Conservation (phyloP, 2,329 filamentous ascomycete species). For the Fusarium sarcochroum region DNA sequence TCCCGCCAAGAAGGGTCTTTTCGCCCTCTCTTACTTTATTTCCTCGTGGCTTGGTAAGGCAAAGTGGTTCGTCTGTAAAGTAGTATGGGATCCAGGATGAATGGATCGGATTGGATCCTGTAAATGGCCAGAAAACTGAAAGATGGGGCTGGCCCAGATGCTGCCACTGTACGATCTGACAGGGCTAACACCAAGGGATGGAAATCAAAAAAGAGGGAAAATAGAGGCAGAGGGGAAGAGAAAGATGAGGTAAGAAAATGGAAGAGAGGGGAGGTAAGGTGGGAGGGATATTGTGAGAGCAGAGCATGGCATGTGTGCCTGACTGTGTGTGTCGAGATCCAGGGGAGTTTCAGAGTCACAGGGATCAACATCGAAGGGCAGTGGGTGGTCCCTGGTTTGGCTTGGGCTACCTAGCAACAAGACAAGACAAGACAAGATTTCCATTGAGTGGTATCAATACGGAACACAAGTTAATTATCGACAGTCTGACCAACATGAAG, state of each 20-base stretch:
- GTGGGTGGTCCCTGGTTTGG: conserved; percentile 28
- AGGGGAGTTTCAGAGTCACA: conserved; percentile 50
- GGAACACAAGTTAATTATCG: conserved; percentile 12
- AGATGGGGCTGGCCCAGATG: conserved; percentile 14
- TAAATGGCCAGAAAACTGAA: not conserved
- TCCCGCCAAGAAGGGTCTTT: conserved; percentile 41
- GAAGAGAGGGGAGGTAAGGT: conserved; percentile 11
- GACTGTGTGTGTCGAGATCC: conserved; percentile 38
- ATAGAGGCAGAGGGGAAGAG: conserved; percentile 14
- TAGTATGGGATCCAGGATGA: conserved; percentile 1
- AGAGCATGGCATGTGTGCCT: conserved; percentile 21
- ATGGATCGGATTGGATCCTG: not conserved
- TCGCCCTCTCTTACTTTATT: conserved; percentile 20
- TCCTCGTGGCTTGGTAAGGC: conserved; percentile 15
- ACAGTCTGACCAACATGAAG: conserved; percentile 18
- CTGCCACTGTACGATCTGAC: conserved; percentile 13
- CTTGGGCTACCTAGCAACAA: conserved; percentile 22
- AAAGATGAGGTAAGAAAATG: conserved; percentile 29
- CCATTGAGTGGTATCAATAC: conserved; percentile 20
- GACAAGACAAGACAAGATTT: conserved; percentile 12
- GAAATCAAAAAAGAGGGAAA: conserved; percentile 16
- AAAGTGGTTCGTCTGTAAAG: conserved; percentile 7
- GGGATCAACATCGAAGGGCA: conserved; percentile 46
- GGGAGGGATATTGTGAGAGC: conserved; percentile 1
- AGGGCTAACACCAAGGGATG: conserved; percentile 16